Base-by-base conservation (phyloP, 805 yeast genomes). In the Isabelozyma gotoi region DNA sequence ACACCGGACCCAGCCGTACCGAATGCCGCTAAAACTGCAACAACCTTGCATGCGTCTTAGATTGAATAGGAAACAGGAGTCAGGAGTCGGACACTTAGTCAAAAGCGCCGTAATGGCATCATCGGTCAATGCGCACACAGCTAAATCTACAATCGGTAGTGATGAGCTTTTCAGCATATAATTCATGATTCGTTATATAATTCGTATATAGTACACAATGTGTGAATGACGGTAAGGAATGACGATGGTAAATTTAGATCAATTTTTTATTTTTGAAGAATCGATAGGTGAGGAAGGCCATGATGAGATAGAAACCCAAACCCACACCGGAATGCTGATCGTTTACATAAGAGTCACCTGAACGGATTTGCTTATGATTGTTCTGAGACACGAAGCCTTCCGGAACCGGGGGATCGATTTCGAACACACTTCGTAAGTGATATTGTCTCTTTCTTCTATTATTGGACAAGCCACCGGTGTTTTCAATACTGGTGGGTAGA, bases 401-500 rank as follows among this genome's bases (percentile, higher is more conserved):
- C n/a, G 35, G 31, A 11, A 33, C 17, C 14, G 18, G 29, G 11
- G 15, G 5, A n/a, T 16, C 11, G 2, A 27, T 14, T 20, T 40
- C 27, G 35, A 29, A 17, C 7, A 16, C 35, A 15, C 19, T 24
- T 24, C 34, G n/a, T 21, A 16, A 10, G 5, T 19, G 20, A 36
- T 24, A 38, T 18, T 29, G 32, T 21, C 40, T 21, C 21, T 18
- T 20, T 17, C 42, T 39, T 27, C 32, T 39, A 11, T 35, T 35
- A 16, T 42, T 38, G 14, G 40, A 20, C 29, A 24, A 24, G 7
- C 12, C 29, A 3, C 29, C 46, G 3, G 42, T 17, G 32, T 56
- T 56, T 11, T 49, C 60, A 10, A 56, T 55, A 35, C 60, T 55
- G 3, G 57, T 20, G 2, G 66, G 62, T 16, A 52, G 29, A 5